Base-by-base conservation (phyloP, 306 rosid genomes). In the Pterocarpus santalinus region DNA sequence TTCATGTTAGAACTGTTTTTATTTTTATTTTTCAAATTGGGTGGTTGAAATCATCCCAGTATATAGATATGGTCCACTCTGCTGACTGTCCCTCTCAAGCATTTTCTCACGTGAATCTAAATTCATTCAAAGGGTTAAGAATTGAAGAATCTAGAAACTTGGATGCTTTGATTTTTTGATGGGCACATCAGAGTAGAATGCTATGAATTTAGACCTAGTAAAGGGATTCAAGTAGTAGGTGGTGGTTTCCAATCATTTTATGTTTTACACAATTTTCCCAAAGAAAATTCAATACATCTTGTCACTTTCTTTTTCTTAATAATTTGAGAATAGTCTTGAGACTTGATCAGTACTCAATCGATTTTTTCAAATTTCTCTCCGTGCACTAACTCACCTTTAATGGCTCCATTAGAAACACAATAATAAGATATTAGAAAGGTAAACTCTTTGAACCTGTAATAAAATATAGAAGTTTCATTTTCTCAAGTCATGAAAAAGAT, bases 121-220 rank as follows among this genome's bases (percentile, higher is more conserved):
- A 11, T 9, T 11, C 55, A 49, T 10, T 49, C 55, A 49, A 49
- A 49, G 0, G 55, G n/a, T 11, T 11, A 49, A 0, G 55, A 49
- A 2, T 49, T 49, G 55, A 49, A 49, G 16, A 49, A 49, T 51
- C 57, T 14, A 51, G 17, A 51, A 51, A 51, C 57, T 13, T 12
- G 53, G 15, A 51, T 51, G 22, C 17, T 51, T 12, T 51, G n/a
- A 51, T 51, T 51, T 13, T 51, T 14, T 51, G n/a, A 14, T 51
- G 57, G 57, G 57, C 57, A 51, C 57, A 51, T 12, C 57, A 51
- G 16, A 51, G 16, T 56, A n/a, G 62, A 56, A 60, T 32, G 65
- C 16, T 62, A 22, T 62, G 67, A 62, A 62, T 61, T 30, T 28
- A 10, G 32, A 57, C 33, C 4, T 57, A 7, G n/a, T 2, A 10